A percentile compares a stretch with the other conserved stretches of the same genome.
These are phyloP conservation scores for Moricandia arvensis DNA, from an alignment of 345 rosid genomes.

Conservation along the genomic window DNA sequence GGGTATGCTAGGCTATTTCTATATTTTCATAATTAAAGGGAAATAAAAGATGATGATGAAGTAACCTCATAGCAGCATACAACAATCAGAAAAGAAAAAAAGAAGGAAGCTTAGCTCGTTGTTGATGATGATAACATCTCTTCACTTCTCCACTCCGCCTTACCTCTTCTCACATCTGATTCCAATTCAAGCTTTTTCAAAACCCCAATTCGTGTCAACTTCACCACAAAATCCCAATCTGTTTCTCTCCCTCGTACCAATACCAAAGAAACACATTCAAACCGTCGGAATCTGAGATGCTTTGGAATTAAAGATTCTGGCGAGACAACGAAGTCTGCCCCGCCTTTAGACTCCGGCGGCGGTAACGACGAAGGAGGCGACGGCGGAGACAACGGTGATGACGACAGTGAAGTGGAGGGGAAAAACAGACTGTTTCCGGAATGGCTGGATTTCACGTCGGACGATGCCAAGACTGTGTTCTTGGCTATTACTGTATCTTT, in stretches of 20 bases:
- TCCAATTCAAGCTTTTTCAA: constrained; percentile 6
- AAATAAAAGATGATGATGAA: not conserved
- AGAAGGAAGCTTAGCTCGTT: not conserved
- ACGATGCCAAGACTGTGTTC: constrained; percentile 80
- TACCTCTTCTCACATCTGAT: constrained; percentile 35
- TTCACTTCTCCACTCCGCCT: constrained; percentile 31
- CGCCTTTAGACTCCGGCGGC: constrained; percentile 35
- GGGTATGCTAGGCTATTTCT: no score
- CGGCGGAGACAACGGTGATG: constrained; percentile 52
- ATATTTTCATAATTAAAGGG: not conserved
- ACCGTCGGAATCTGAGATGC: constrained; percentile 30
- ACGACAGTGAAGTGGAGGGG: constrained; percentile 46
- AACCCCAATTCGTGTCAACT: constrained; percentile 9
- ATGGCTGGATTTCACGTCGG: constrained; percentile 67
- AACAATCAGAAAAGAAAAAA: not conserved
- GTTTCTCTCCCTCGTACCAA: not conserved
- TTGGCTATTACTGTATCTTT: constrained; percentile 69
- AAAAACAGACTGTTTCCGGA: constrained; percentile 63
- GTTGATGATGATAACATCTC: constrained; percentile 38
- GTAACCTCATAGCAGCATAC: not conserved
- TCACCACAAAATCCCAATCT: constrained; percentile 10
- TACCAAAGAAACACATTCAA: not conserved
- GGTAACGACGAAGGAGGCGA: constrained; percentile 42
- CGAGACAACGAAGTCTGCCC: constrained; percentile 46
- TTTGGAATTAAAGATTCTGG: constrained; percentile 52